These are phyloP conservation scores for Macrocybe gigantea DNA, from an alignment of 768 basidiomycete genomes.

Conservation along the genomic window DNA sequence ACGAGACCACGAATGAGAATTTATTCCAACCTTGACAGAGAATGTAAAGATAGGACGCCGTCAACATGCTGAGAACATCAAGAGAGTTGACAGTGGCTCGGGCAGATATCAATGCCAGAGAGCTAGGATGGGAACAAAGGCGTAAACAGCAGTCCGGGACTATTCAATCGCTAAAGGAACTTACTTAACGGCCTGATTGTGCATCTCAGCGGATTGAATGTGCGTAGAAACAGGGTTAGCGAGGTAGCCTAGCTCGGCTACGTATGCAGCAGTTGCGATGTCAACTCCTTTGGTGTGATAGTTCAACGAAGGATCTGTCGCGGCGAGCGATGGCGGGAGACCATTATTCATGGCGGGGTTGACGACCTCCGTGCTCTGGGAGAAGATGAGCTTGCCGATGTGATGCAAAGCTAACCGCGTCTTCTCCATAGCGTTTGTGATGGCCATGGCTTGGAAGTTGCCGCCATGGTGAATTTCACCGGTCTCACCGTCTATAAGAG, in stretches of 20 bases:
- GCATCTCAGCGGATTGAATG: constrained; percentile 81
- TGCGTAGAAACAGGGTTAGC: constrained; percentile 76
- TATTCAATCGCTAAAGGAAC: constrained; percentile 13
- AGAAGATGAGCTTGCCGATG: constrained; percentile 65
- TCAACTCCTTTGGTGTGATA: constrained; percentile 78
- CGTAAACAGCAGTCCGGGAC: neutral
- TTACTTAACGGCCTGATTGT: constrained; percentile 81
- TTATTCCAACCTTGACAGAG: constrained; percentile 53
- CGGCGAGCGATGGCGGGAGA: constrained; percentile 67
- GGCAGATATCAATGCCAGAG: constrained; percentile 66
- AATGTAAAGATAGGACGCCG: constrained; percentile 66
- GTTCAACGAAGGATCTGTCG: constrained; percentile 70
- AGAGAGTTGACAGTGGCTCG: constrained; percentile 66
- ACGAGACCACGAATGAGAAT: neutral
- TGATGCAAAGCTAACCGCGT: constrained; percentile 68
- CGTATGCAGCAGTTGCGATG: constrained; percentile 78
- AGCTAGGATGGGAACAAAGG: constrained; percentile 21
- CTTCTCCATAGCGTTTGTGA: constrained; percentile 82
- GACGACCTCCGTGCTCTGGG: constrained; percentile 68
- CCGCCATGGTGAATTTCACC: constrained; percentile 71
- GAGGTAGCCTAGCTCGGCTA: constrained; percentile 71
- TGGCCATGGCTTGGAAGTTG: constrained; percentile 83
- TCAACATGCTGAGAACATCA: constrained; percentile 65
- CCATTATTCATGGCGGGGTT: constrained; percentile 81
- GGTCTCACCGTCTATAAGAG: constrained; percentile 65